Evolutionary conservation across 179 eudicot species (phyloP), one percentile per base, ranked within the genome.

Genomic region (Beta macrorhiza): DNA sequence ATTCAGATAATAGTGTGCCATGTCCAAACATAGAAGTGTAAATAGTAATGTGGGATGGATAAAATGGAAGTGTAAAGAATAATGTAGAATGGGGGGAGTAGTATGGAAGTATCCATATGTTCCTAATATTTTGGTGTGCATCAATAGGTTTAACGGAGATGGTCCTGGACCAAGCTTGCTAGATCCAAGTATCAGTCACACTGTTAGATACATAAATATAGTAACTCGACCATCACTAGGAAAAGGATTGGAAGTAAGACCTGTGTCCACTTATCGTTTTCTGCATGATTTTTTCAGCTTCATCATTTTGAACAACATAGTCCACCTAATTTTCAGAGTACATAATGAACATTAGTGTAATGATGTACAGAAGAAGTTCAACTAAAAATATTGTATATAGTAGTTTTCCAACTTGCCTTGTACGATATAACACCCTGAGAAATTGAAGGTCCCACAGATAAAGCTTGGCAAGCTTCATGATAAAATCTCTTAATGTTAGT

Each of bases 401-500:
- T 67, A 17, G 17, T 56, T 53, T 45, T 59, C 58, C 64, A 76
- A 57, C 84, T 84, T 80, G 91, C 99, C 97, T 90, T 93, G 86
- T 89, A 93, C 67, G 69, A 87, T 79, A 86, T 81, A 74, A 82
- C 89, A 75, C 88, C 89, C 80, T 88, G 85, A 82, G 90, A 79
- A 78, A 85, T 74, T 67, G 92, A 75, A 82, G 93, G 79, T 59
- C 90, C 93, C 77, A 86, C 51, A 72, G 98, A 93, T 77, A 88
- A 86, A 53, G 94, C 86, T 84, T 87, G 92, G 85, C 98, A 89
- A 76, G 95, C 97, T 85, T 95, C 99, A 78, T 90, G 90, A 81
- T 89, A 94, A 83, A 88, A 92, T 81, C 92, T 92, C 88, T 92
- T 97, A 37, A 95, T 87, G 81, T 89, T 89, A 75, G 89, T 80